Percentiles rank a stretch among this genome's conserved stretches.
phyloP scores from a whole-genome alignment of 2,329 filamentous ascomycete genomes.

The Bipolaris zeicola region DNA sequence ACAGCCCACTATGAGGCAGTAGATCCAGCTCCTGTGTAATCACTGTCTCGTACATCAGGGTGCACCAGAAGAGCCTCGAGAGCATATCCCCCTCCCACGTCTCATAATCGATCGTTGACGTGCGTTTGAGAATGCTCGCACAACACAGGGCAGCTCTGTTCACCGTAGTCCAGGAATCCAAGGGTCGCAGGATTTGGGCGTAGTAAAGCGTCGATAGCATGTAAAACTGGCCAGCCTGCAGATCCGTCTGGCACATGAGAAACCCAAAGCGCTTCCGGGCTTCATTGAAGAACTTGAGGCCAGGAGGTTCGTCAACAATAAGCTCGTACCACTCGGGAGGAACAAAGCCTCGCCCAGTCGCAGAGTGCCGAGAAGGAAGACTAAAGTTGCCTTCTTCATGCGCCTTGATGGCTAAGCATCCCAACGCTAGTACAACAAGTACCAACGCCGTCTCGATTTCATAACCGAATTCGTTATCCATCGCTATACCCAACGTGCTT shows the following conservation, averaged over 20 bases:
- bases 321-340: conserved; percentile 45
- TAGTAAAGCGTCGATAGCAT: conserved; percentile 60
- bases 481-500: conserved; percentile 55
- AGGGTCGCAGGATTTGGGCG: conserved; percentile 58
- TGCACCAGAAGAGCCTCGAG: conserved; percentile 61
- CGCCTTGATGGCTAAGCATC: conserved; percentile 57
- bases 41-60: conserved; percentile 62
- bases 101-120: conserved; percentile 51
- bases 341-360: conserved; percentile 25
- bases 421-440: conserved; percentile 58
- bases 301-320: conserved; percentile 49
- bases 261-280: conserved; percentile 59
- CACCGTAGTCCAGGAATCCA: conserved; percentile 61
- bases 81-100: conserved; percentile 63
- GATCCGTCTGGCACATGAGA: conserved; percentile 55
- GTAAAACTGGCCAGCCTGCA: conserved; percentile 60
- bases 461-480: conserved; percentile 58
- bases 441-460: conserved; percentile 60
- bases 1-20: conserved; percentile 58
- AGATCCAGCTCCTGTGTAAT: conserved; percentile 59
- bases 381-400: conserved; percentile 58
- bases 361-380: conserved; percentile 42
- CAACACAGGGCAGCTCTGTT: conserved; percentile 59
- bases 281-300: conserved; percentile 61
- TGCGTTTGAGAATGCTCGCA: conserved; percentile 55